Evolutionary conservation across 805 yeast species (phyloP), one percentile per base, ranked within the genome.

Genomic region (Saccharomyces cerevisiae): DNA sequence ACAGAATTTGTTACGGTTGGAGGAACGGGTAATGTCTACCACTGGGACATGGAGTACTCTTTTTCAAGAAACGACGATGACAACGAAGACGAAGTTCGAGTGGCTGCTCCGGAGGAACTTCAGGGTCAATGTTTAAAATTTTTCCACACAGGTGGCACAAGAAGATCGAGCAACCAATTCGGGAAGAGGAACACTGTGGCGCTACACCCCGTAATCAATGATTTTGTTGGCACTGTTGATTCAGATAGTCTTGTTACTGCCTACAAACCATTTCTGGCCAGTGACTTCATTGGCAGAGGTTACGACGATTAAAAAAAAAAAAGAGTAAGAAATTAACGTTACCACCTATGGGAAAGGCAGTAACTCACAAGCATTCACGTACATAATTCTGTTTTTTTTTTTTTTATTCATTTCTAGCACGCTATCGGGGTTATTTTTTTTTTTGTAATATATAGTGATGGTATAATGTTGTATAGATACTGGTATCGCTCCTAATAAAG

Each of bases 61-160:
- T 70, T 69, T 27, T 75, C 76, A 29, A 79, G 73, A 30, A 78
- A 75, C 30, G 77, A 70, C 9, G 80, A 74, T 21, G 76, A 72
- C 17, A 74, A 67, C 27, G 77, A 71, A n/a, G 76, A 72, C 4
- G 69, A 64, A 22, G 80, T 72, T 2, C 75, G 72, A 49, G 71
- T 74, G 21, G 76, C 78, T 60, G 50, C 47, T 21, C 52, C 52
- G 27, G 58, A 59, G 28, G 50, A 56, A 31, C 47, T 60, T 51
- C 61, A 60, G 47, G 56, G 53, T 29, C 66, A 57, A 32, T 62
- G 62, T 32, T 51, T 62, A 52, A 60, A 57, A 47, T 61, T 59
- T 43, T 53, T 59, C 32, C 64, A 59, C 47, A 59, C 61, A 2
- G 62, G 64, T 6, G 65, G 65, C 21, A 60, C 64, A 28, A 59